Conservation (phyloP, 2,329 filamentous ascomycete species). For the Monosporascus ibericus region DNA sequence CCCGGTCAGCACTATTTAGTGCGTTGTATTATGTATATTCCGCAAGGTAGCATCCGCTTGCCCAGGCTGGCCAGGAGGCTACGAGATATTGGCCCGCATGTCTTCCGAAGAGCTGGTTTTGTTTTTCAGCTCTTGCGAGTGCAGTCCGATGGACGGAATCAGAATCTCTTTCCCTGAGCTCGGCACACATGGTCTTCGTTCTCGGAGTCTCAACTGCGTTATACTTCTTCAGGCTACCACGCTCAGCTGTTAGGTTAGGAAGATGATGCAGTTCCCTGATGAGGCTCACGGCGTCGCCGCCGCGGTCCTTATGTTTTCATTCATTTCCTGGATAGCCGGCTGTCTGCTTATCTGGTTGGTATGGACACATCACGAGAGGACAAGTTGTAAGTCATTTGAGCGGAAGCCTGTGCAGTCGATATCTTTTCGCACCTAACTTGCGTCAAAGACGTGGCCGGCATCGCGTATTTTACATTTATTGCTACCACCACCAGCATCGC, state of each 20-base stretch:
- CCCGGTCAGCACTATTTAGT: neutral
- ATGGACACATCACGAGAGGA: constrained; percentile 10
- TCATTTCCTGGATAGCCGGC: constrained; percentile 5
- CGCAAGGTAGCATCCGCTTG: neutral
- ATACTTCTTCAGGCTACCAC: neutral
- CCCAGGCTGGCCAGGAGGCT: no score
- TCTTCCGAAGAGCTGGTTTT: no score
- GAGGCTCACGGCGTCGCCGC: constrained; percentile 7
- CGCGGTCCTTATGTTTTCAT: constrained; percentile 10
- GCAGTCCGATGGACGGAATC: no score
- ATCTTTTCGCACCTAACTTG: neutral
- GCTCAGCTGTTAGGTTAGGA: neutral
- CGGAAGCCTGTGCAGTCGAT: neutral
- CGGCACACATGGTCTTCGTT: neutral
- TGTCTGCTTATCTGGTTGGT: constrained; percentile 13
- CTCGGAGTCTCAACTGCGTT: neutral
- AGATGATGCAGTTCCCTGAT: constrained; percentile 7
- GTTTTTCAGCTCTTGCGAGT: no score
- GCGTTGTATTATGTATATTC: neutral
- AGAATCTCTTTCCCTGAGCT: neutral
- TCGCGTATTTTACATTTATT: constrained; percentile 12
- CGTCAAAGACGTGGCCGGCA: constrained; percentile 11
- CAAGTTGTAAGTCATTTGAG: constrained; percentile 9
- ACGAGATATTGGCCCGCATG: no score
- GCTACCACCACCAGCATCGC: constrained; percentile 10